Evolutionary conservation across 179 eudicot species (phyloP), one percentile per base, ranked within the genome.

Genomic region (Drosera spatulata): DNA sequence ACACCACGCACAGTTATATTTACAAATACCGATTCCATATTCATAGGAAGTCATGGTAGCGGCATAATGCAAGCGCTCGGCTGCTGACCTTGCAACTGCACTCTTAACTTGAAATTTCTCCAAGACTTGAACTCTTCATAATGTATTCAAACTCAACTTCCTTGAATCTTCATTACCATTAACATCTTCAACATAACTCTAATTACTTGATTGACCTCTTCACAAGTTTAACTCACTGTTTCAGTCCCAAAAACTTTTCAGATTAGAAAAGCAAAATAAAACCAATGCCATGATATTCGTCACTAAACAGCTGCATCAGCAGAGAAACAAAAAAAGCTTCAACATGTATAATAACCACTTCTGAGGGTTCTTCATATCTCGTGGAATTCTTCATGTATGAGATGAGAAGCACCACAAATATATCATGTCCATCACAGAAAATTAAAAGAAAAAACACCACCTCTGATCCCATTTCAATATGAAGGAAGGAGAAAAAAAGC

Each of bases 121-220:
- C 96, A 89, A 86, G 87, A 84, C 93, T 84, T 86, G 91, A 80
- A 65, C 65, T 79, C 95, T 83, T 81, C 88, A 70, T 64, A 79
- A 69, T 78, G 90, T 66, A 79, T 60, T 75, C 87, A 81, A 76
- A 74, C 75, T 74, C 85, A 68, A 78, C 70, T 78, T 80, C 76
- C 82, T 67, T 80, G 74, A 78, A 80, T 84, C 89, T 86, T 78
- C 81, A 80, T 78, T 82, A 93, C 60, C 80, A 82, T 75, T 78
- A 61, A 78, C 84, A 85, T 77, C 91, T 78, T 82, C 85, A 74
- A 79, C 77, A 86, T 95, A 69, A 86, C 90, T 85, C 90, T 85
- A 82, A 84, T 61, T 80, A 88, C 95, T 86, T 82, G 81, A 82
- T 73, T 80, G 85, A 67, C 64, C 85, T 80, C 99, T 86, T 81